Conservation (phyloP, 257 asterid genomes). For the Ilex asprella region DNA sequence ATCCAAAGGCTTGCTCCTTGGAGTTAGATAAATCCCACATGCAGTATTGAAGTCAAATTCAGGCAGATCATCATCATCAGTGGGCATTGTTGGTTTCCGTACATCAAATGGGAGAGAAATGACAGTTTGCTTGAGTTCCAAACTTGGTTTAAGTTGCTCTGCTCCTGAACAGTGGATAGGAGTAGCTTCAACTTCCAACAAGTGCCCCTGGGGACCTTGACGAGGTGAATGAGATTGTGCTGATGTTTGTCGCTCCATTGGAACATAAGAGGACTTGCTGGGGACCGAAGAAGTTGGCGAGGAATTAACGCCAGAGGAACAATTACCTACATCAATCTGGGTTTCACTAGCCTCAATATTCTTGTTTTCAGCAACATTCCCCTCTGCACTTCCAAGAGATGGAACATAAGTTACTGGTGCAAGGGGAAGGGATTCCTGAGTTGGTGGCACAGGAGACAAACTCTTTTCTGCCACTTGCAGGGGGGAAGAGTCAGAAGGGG, state of each 20-base stretch:
- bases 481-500: slow-evolving; percentile 4
- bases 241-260: slow-evolving; percentile 5
- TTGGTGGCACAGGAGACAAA: neutral
- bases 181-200: neutral
- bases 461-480: slow-evolving; percentile 3
- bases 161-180: slow-evolving; percentile 3
- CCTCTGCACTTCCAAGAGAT: slow-evolving; percentile 5
- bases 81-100: slow-evolving; percentile 5
- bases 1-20: neutral
- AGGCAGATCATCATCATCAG: slow-evolving; percentile 30
- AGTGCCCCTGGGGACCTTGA: slow-evolving; percentile 9
- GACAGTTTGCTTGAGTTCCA: slow-evolving; percentile 6
- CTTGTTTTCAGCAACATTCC: neutral
- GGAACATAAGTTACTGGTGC: slow-evolving; percentile 1
- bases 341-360: neutral
- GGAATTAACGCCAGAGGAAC: slow-evolving; percentile 5
- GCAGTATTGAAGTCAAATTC: slow-evolving; percentile 21
- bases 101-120: slow-evolving; percentile 2
- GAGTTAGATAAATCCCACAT: slow-evolving; percentile 14
- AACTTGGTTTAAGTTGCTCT: slow-evolving; percentile 2
- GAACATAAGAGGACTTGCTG: slow-evolving; percentile 2
- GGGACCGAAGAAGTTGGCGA: slow-evolving; percentile 10
- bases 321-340: neutral
- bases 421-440: neutral
- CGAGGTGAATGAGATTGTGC: neutral